Conservation (phyloP, 805 yeast species). For the Pichia rugopelliculosa region DNA sequence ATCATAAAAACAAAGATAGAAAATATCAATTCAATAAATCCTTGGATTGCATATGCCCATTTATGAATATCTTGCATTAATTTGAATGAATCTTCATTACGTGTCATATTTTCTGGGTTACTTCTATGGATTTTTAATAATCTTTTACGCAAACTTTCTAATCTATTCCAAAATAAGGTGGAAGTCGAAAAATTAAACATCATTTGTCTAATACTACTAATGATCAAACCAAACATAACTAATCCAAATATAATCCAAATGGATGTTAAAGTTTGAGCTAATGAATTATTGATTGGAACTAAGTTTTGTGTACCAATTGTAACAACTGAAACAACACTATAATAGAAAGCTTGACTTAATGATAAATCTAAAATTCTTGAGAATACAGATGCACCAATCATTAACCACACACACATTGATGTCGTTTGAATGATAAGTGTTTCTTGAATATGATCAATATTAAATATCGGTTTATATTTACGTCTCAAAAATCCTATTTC, state of each 20-base stretch:
- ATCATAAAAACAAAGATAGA: conserved; percentile 39
- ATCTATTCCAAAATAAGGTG: conserved; percentile 56
- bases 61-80: conserved; percentile 46
- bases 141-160: conserved; percentile 43
- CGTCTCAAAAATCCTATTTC: conserved; percentile 50
- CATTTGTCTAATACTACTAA: conserved; percentile 61
- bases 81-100: conserved; percentile 44
- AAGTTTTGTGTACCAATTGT: conserved; percentile 82
- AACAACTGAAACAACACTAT: conserved; percentile 61
- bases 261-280: conserved; percentile 51
- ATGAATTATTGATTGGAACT: conserved; percentile 39
- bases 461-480: conserved; percentile 65
- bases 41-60: conserved; percentile 34
- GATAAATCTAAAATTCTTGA: conserved; percentile 37
- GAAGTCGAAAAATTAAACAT: conserved; percentile 56
- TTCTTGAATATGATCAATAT: conserved; percentile 59
- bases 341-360: conserved; percentile 66
- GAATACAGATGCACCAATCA: conserved; percentile 61
- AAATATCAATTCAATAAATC: conserved; percentile 30
- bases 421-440: conserved; percentile 66
- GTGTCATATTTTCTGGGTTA: neutral
- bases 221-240: conserved; percentile 62
- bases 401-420: conserved; percentile 59
- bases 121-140: conserved; percentile 12
- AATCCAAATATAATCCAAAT: conserved; percentile 66